phyloP scores from a whole-genome alignment of 306 rosid genomes.

The Dalbergia cochinchinensis region DNA sequence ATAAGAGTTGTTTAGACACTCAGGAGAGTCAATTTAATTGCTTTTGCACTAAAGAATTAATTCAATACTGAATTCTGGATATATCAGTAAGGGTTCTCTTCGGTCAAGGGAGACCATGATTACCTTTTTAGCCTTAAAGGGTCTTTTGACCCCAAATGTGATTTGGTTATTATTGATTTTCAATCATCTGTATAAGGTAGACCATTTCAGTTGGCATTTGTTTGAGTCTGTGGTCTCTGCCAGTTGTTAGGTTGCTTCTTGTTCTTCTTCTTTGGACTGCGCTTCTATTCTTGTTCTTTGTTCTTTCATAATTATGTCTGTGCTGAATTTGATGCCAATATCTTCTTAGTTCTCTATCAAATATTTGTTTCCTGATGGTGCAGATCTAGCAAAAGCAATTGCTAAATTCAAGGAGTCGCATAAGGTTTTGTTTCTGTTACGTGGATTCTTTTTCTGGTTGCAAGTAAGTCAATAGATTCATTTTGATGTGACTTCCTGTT shows the following conservation, averaged over 20 bases:
- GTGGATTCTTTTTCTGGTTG: conserved; percentile 83
- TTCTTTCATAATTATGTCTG: conserved; percentile 13
- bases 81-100: conserved; percentile 6
- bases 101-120: conserved; percentile 8
- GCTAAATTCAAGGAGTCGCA: conserved; percentile 45
- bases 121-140: neutral
- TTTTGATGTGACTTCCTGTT: conserved; percentile 29
- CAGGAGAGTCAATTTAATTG: neutral
- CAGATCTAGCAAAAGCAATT: conserved; percentile 61
- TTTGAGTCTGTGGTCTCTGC: conserved; percentile 33
- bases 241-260: conserved; percentile 7
- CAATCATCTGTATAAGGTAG: neutral
- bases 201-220: conserved; percentile 28
- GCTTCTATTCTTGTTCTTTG: conserved; percentile 2
- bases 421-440: conserved; percentile 66
- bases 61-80: neutral
- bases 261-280: neutral
- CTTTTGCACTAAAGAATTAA: conserved; percentile 18
- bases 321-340: conserved; percentile 22
- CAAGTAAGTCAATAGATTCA: conserved; percentile 58
- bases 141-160: conserved; percentile 7
- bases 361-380: conserved; percentile 44
- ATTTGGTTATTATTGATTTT: conserved; percentile 4
- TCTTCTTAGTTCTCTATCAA: conserved; percentile 1
- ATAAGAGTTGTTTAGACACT: too few relatives aligned